A percentile compares a stretch with the other conserved stretches of the same genome.
phyloP scores from a whole-genome alignment of 345 rosid species.

The Eucalyptus erythrocorys region DNA sequence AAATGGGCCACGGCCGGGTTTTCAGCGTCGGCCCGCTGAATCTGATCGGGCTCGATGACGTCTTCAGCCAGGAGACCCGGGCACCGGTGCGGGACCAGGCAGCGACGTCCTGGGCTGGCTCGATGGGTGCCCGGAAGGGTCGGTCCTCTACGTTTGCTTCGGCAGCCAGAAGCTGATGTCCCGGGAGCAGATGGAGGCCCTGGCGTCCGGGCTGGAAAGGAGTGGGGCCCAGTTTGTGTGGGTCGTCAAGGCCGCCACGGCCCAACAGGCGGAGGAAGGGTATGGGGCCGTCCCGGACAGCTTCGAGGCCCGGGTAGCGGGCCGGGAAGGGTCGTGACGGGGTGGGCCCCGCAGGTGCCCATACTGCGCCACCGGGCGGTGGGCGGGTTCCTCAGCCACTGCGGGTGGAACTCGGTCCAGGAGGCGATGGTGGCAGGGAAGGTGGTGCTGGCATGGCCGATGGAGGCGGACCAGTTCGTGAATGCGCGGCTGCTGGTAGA shows the following conservation, averaged over 20 bases:
- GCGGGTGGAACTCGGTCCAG: conserved; percentile 71
- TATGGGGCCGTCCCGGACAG: conserved; percentile 20
- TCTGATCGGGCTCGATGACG: conserved; percentile 14
- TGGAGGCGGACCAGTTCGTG: conserved; percentile 61
- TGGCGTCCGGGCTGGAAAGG: conserved; percentile 41
- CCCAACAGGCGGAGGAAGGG: background rate
- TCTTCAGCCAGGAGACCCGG: background rate
- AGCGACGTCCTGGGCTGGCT: conserved; percentile 28
- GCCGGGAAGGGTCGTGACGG: conserved; percentile 21
- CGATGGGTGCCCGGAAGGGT: conserved; percentile 31
- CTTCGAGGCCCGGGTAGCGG: conserved; percentile 28
- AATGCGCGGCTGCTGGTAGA: conserved; percentile 43
- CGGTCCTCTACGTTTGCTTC: conserved; percentile 53
- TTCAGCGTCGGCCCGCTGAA: conserved; percentile 50
- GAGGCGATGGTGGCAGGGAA: conserved; percentile 49
- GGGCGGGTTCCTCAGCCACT: conserved; percentile 56
- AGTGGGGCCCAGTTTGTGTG: conserved; percentile 44
- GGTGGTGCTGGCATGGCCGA: conserved; percentile 50
- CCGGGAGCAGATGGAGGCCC: conserved; percentile 30
- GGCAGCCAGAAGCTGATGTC: conserved; percentile 46
- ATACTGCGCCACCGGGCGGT: conserved; percentile 43
- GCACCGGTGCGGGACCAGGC: background rate
- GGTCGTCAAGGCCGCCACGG: conserved; percentile 32
- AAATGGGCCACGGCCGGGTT: conserved; percentile 31
- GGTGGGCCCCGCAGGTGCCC: conserved; percentile 52